Percentiles rank a stretch among this genome's conserved stretches.
These are phyloP conservation scores for Chalaropsis thielavioides DNA, from an alignment of 2,329 filamentous ascomycete genomes.

Conservation along the genomic window DNA sequence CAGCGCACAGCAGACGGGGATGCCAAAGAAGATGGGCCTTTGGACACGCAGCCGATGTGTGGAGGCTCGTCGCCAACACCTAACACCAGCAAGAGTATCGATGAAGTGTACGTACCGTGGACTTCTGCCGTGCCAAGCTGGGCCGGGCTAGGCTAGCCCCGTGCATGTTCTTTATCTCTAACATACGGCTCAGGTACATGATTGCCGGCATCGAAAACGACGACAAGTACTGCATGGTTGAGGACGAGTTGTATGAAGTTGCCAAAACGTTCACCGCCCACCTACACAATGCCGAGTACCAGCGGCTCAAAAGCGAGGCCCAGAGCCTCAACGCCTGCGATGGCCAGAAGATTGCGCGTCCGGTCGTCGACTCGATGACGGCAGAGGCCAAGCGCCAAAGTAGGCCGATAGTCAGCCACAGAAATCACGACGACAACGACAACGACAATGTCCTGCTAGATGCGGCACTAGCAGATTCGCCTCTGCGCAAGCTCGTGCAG, in stretches of 20 bases:
- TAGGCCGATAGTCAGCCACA: conserved; percentile 19
- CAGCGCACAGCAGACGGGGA: neutral
- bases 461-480: conserved; percentile 3
- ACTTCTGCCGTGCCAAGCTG: neutral
- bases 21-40: neutral
- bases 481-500: conserved; percentile 1
- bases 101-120: neutral
- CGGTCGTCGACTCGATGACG: conserved; percentile 25
- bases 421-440: conserved; percentile 21
- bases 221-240: conserved; percentile 67
- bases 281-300: conserved; percentile 64
- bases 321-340: conserved; percentile 39
- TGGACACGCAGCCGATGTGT: neutral
- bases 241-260: conserved; percentile 58
- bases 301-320: conserved; percentile 46
- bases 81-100: neutral
- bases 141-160: neutral
- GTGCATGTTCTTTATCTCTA: neutral
- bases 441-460: conserved; percentile 20
- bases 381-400: conserved; percentile 25
- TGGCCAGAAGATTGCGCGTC: conserved; percentile 37
- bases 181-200: conserved; percentile 43
- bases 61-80: neutral
- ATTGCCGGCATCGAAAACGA: conserved; percentile 48
- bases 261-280: conserved; percentile 59